phyloP scores from a whole-genome alignment of 192 early-diverging fungal genomes.

The Entomortierella beljakovae region DNA sequence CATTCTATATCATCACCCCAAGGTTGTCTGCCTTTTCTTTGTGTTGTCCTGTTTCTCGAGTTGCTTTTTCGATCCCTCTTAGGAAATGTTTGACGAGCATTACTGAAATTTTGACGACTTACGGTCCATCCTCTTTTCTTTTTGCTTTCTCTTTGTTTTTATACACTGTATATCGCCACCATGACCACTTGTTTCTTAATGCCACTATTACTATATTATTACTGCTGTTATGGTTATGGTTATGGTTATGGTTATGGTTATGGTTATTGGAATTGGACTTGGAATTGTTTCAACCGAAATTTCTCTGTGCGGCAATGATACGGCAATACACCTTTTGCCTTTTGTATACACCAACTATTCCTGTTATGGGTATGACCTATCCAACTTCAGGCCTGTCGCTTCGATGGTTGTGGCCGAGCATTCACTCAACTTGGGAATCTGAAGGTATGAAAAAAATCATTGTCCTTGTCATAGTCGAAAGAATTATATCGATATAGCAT shows the following conservation, averaged over 20 bases:
- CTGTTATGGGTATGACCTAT: too few relatives aligned
- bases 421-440: slow-evolving; percentile 84
- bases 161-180: background rate
- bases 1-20: background rate
- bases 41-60: slow-evolving; percentile 28
- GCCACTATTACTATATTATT: slow-evolving; percentile 2
- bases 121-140: slow-evolving; percentile 34
- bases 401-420: slow-evolving; percentile 70
- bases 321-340: too few relatives aligned
- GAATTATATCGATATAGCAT: too few relatives aligned
- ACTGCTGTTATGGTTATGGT: slow-evolving; percentile 5
- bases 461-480: background rate
- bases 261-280: too few relatives aligned
- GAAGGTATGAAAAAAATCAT: slow-evolving; percentile 53
- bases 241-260: too few relatives aligned
- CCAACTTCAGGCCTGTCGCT: slow-evolving; percentile 70
- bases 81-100: slow-evolving; percentile 55
- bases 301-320: too few relatives aligned
- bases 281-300: too few relatives aligned
- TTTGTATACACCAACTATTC: too few relatives aligned
- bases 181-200: slow-evolving; percentile 1
- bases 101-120: slow-evolving; percentile 57
- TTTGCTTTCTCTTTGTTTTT: background rate
- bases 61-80: slow-evolving; percentile 57
- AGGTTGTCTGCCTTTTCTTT: slow-evolving; percentile 17